phyloP scores from a whole-genome alignment of 2,329 filamentous ascomycete genomes.

The Zarea fungicola region DNA sequence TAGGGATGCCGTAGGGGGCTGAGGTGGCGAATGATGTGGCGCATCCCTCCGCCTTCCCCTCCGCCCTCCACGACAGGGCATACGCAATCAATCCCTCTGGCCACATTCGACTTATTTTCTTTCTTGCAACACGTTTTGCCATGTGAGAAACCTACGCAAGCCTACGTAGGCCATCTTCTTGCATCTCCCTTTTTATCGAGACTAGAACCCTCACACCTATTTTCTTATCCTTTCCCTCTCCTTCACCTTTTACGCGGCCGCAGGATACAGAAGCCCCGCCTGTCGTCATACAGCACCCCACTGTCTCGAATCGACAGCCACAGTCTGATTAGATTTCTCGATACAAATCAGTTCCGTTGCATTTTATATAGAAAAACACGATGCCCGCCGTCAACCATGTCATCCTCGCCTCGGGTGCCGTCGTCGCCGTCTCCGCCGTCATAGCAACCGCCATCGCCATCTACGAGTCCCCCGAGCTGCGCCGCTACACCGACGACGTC shows the following conservation, averaged over 20 bases:
- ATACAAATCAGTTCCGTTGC: too few relatives aligned
- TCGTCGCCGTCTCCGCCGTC: conserved; percentile 52
- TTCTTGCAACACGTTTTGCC: background rate
- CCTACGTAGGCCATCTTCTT: background rate
- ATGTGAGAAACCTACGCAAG: conserved; percentile 9
- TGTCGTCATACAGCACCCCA: background rate
- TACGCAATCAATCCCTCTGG: conserved; percentile 11
- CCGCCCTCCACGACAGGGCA: conserved; percentile 14
- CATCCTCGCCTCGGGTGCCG: conserved; percentile 50
- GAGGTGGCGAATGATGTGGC: conserved; percentile 6
- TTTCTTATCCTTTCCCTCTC: background rate
- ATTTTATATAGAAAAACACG: conserved; percentile 12
- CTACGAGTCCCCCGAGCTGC: conserved; percentile 60
- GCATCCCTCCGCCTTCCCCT: too few relatives aligned
- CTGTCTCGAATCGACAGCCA: background rate
- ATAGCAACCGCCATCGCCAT: conserved; percentile 55
- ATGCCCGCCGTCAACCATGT: conserved; percentile 55
- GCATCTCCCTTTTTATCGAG: background rate
- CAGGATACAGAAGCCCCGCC: background rate
- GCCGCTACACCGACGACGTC: conserved; percentile 56
- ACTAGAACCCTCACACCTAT: background rate
- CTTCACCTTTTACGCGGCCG: background rate
- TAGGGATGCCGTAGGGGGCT: background rate
- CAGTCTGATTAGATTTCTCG: too few relatives aligned
- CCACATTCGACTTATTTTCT: background rate